Conservation (phyloP, 1,139 yeast genomes). For the Kluyveromyces sp. region DNA sequence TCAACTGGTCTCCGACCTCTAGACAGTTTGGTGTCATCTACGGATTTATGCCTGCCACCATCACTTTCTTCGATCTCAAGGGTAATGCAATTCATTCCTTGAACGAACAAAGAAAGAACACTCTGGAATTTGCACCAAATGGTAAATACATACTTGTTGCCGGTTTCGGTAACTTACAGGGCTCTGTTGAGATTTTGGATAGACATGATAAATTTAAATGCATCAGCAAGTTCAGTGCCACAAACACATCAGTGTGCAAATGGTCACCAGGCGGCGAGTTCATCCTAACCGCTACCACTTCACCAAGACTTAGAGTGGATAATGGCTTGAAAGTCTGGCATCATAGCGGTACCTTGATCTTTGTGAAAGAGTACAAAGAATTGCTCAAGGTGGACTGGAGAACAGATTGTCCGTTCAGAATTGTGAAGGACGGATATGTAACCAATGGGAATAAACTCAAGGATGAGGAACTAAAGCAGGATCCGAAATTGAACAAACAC, state of each 20-base stretch:
- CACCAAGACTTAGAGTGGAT: slow-evolving; percentile 95
- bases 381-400: slow-evolving; percentile 81
- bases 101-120: slow-evolving; percentile 85
- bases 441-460: slow-evolving; percentile 33
- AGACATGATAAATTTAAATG: slow-evolving; percentile 80
- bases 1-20: slow-evolving; percentile 95
- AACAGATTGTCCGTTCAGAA: slow-evolving; percentile 37
- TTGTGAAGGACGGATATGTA: slow-evolving; percentile 21
- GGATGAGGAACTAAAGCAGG: slow-evolving; percentile 44
- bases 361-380: slow-evolving; percentile 72
- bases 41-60: slow-evolving; percentile 96
- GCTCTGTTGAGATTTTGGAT: slow-evolving; percentile 91
- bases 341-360: slow-evolving; percentile 75
- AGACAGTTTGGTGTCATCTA: slow-evolving; percentile 96
- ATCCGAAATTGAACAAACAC: slow-evolving; percentile 25
- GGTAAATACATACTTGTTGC: slow-evolving; percentile 88
- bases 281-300: slow-evolving; percentile 90
- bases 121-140: slow-evolving; percentile 87
- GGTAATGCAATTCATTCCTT: slow-evolving; percentile 82
- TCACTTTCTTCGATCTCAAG: slow-evolving; percentile 89
- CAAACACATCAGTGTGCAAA: slow-evolving; percentile 90
- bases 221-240: slow-evolving; percentile 77
- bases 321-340: slow-evolving; percentile 95
- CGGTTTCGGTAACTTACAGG: slow-evolving; percentile 97
- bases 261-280: slow-evolving; percentile 99